Evolutionary conservation across 2,329 filamentous ascomycete species (phyloP).

Genomic region (Cryphonectria nitschkei): DNA sequence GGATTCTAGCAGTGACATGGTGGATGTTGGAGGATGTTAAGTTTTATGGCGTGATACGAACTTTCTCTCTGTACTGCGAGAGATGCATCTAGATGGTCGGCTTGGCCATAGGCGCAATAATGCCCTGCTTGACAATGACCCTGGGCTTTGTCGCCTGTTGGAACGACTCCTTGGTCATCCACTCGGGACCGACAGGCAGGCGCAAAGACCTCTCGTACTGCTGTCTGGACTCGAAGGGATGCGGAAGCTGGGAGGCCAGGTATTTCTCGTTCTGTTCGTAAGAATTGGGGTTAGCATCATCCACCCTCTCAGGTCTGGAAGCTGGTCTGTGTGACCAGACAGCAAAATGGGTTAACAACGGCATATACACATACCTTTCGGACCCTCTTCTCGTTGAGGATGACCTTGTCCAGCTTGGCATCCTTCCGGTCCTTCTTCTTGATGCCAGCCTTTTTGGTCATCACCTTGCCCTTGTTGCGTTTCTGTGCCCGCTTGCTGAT

Average conservation of each 20-base stretch:
- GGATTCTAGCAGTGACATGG: neutral
- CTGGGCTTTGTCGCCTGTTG: slow-evolving; percentile 88
- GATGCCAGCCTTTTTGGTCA: slow-evolving; percentile 70
- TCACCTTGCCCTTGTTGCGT: slow-evolving; percentile 63
- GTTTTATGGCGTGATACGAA: too few relatives aligned
- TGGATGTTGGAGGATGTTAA: too few relatives aligned
- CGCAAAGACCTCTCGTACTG: slow-evolving; percentile 91
- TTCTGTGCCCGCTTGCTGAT: slow-evolving; percentile 72
- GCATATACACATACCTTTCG: slow-evolving; percentile 71
- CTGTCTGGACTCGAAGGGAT: slow-evolving; percentile 83
- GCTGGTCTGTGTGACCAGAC: slow-evolving; percentile 10
- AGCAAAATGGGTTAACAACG: neutral
- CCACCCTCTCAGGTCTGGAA: slow-evolving; percentile 25
- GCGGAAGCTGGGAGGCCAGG: slow-evolving; percentile 79
- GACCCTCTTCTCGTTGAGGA: slow-evolving; percentile 87
- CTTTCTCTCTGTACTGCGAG: neutral
- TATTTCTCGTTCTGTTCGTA: slow-evolving; percentile 75
- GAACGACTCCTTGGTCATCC: slow-evolving; percentile 95
- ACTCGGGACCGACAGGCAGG: slow-evolving; percentile 88
- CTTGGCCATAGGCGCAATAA: slow-evolving; percentile 85
- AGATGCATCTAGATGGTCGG: slow-evolving; percentile 49
- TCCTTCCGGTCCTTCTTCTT: slow-evolving; percentile 80
- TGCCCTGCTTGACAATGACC: slow-evolving; percentile 86
- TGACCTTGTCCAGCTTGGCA: slow-evolving; percentile 78
- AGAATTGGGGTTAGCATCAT: neutral